These are phyloP conservation scores for Dittrichia graveolens DNA, from an alignment of 129 eudicot genomes.

Conservation along the genomic window DNA sequence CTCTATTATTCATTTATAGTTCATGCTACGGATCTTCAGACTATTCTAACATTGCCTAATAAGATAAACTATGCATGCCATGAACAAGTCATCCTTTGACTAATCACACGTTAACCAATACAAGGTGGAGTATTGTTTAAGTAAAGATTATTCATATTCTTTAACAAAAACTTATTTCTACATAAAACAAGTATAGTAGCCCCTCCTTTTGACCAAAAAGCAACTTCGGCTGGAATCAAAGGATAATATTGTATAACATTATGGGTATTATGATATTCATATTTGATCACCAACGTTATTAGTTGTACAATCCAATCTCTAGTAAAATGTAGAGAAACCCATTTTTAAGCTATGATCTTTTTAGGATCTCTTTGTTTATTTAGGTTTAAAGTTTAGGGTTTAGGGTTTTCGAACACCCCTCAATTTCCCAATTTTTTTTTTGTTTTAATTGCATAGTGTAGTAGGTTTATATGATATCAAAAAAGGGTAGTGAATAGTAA, in stretches of 20 bases:
- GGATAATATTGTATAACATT: constrained; percentile 35
- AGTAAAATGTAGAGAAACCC: neutral
- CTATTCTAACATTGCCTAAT: constrained; percentile 21
- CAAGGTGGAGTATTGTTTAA: constrained; percentile 34
- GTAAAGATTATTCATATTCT: constrained; percentile 39
- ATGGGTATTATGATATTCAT: constrained; percentile 35
- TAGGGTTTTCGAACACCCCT: no score
- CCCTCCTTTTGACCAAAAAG: constrained; percentile 43
- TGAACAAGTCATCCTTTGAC: constrained; percentile 20
- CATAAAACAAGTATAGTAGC: constrained; percentile 30
- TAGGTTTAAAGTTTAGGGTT: neutral
- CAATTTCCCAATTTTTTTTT: no score
- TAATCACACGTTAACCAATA: neutral
- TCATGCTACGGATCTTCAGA: neutral
- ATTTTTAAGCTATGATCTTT: constrained; percentile 18
- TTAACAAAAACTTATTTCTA: constrained; percentile 37
- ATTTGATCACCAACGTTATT: constrained; percentile 23
- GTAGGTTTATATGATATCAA: constrained; percentile 22
- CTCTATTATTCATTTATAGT: no score
- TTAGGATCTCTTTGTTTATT: constrained; percentile 7
- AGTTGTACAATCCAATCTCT: constrained; percentile 10
- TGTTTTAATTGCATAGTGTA: neutral
- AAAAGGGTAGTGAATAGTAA: constrained; percentile 23
- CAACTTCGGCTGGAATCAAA: constrained; percentile 37
- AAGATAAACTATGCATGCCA: constrained; percentile 33